Percentiles rank a stretch among this genome's conserved stretches.
phyloP scores from a whole-genome alignment of 257 asterid genomes.

The Handroanthus guayacan region DNA sequence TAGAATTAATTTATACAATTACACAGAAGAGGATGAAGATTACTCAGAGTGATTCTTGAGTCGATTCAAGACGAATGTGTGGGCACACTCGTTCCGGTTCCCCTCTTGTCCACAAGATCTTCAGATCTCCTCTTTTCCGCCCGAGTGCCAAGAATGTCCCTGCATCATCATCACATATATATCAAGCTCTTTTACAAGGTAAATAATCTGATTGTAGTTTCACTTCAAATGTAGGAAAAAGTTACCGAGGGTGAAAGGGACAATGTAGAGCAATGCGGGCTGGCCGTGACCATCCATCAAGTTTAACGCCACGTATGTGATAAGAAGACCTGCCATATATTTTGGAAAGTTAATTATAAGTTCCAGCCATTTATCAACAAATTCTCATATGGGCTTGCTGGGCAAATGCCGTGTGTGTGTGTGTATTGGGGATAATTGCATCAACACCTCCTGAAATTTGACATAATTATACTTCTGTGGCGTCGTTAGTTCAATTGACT shows the following conservation, averaged over 20 bases:
- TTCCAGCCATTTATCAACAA: no score
- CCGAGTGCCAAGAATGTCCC: constrained; percentile 78
- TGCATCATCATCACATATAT: constrained; percentile 31
- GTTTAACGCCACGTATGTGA: constrained; percentile 79
- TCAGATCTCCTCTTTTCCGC: constrained; percentile 71
- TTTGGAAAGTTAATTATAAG: not conserved
- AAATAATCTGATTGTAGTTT: not conserved
- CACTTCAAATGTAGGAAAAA: not conserved
- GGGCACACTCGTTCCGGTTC: constrained; percentile 84
- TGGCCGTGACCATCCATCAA: constrained; percentile 98
- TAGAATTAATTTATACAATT: constrained; percentile 31
- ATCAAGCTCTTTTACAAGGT: not conserved
- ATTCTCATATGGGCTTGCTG: not conserved
- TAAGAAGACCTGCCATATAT: constrained; percentile 69
- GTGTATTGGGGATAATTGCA: no score
- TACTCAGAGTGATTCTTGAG: constrained; percentile 48
- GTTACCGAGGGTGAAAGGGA: constrained; percentile 84
- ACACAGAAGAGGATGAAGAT: constrained; percentile 3
- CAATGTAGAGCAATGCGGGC: constrained; percentile 91
- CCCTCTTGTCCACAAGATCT: constrained; percentile 71
- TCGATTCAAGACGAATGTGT: constrained; percentile 68
- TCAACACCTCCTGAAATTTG: no score
- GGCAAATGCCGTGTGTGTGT: not conserved
- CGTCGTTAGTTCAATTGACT: no score
- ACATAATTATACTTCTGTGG: no score